A percentile compares a stretch with the other conserved stretches of the same genome.
phyloP scores from a whole-genome alignment of 805 yeast species.

The Metschnikowia cerradonensis region DNA sequence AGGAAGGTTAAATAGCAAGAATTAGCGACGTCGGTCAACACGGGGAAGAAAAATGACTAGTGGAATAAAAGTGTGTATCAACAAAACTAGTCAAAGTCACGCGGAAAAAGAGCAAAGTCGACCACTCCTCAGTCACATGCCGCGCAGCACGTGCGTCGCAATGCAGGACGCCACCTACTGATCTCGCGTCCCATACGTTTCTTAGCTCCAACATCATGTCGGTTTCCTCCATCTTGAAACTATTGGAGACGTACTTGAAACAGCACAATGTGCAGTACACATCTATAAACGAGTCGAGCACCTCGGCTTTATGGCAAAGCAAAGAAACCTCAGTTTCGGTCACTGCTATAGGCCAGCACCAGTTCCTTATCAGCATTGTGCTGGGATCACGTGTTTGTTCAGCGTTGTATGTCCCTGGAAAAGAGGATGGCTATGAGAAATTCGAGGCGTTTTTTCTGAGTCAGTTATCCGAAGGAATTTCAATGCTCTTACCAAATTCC shows the following conservation, averaged over 20 bases:
- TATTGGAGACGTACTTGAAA: neutral
- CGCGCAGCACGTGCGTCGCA: neutral
- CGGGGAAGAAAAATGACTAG: neutral
- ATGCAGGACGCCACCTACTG: constrained; percentile 1
- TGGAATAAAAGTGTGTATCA: constrained; percentile 2
- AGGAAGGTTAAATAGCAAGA: neutral
- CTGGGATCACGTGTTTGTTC: neutral
- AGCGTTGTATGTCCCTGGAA: neutral
- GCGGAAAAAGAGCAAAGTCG: constrained; percentile 8
- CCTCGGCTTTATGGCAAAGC: neutral
- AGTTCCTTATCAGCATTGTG: neutral
- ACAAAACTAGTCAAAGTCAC: constrained; percentile 4
- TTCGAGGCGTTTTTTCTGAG: neutral
- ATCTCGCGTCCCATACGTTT: neutral
- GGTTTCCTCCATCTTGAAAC: neutral
- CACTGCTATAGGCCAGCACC: neutral
- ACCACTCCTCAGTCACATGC: constrained; percentile 5
- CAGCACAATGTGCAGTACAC: constrained; percentile 1
- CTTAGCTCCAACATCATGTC: neutral
- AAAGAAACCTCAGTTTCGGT: neutral
- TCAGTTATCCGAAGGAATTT: neutral
- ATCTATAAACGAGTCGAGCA: neutral
- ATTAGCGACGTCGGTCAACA: constrained; percentile 1
- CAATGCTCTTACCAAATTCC: neutral
- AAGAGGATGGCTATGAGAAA: neutral